Percentiles rank a stretch among this genome's conserved stretches.
These are phyloP conservation scores for Malus domestica DNA, from an alignment of 306 rosid species.

Conservation along the genomic window DNA sequence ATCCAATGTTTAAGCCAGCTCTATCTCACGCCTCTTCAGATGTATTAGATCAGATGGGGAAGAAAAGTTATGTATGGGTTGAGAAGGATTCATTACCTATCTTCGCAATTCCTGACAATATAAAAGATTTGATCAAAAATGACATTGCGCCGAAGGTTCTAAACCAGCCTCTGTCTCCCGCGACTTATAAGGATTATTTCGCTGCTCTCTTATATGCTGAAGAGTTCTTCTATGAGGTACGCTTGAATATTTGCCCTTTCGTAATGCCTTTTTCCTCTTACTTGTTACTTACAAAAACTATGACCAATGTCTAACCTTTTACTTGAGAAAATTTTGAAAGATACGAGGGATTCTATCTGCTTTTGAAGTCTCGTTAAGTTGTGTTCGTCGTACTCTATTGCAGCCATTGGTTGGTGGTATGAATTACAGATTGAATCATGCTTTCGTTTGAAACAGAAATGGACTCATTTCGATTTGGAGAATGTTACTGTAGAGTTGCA, in stretches of 20 bases:
- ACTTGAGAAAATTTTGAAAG: background rate
- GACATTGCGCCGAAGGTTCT: slow-evolving; percentile 25
- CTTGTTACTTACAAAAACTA: background rate
- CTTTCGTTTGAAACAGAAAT: background rate
- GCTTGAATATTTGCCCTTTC: background rate
- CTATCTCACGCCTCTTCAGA: background rate
- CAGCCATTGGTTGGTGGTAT: background rate
- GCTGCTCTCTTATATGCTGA: slow-evolving; percentile 33
- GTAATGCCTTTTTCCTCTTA: background rate
- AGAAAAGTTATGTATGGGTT: background rate
- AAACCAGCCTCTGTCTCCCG: slow-evolving; percentile 14
- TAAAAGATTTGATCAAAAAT: slow-evolving; percentile 23
- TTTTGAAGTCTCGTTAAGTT: background rate
- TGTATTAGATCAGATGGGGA: background rate
- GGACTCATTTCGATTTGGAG: background rate
- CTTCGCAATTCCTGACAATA: slow-evolving; percentile 19
- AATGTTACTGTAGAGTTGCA: slow-evolving; percentile 7
- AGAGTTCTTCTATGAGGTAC: slow-evolving; percentile 31
- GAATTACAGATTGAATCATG: background rate
- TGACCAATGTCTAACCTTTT: background rate
- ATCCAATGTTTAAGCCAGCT: background rate
- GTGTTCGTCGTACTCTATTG: background rate
- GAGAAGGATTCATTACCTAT: slow-evolving; percentile 11
- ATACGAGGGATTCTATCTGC: background rate
- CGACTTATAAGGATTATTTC: slow-evolving; percentile 32